A percentile compares a stretch with the other conserved stretches of the same genome.
These are phyloP conservation scores for Talaromyces sp. DNA, from an alignment of 2,329 filamentous ascomycete species.

Conservation along the genomic window DNA sequence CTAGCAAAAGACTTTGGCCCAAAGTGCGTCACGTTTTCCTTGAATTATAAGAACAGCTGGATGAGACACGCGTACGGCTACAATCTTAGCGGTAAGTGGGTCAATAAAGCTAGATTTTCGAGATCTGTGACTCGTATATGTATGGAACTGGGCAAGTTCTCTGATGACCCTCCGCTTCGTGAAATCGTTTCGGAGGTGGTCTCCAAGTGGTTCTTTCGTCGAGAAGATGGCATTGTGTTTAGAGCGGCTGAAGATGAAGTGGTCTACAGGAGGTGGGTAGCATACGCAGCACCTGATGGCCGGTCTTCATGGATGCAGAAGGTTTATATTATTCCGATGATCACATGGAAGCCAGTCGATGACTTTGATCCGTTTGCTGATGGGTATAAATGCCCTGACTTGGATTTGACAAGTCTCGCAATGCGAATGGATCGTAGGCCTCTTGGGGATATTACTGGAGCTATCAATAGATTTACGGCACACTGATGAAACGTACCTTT, in stretches of 20 bases:
- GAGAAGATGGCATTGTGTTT: constrained; percentile 31
- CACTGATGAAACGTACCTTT: too few relatives aligned
- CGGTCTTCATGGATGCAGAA: not conserved
- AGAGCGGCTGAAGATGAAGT: constrained; percentile 28
- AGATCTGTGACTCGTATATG: constrained; percentile 37
- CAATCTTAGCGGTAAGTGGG: constrained; percentile 31
- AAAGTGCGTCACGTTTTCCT: not conserved
- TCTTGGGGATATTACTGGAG: not conserved
- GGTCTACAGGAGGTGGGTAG: constrained; percentile 37
- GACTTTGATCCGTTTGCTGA: not conserved
- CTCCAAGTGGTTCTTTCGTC: constrained; percentile 35
- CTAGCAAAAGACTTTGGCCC: not conserved
- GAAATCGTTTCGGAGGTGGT: constrained; percentile 39
- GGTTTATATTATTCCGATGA: constrained; percentile 18
- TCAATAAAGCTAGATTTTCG: constrained; percentile 29
- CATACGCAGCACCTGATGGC: not conserved
- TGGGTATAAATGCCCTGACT: not conserved
- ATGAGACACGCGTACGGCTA: not conserved
- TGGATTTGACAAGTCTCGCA: not conserved
- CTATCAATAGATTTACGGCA: not conserved
- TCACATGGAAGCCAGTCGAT: constrained; percentile 44
- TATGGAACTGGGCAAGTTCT: constrained; percentile 49
- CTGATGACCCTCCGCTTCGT: constrained; percentile 45
- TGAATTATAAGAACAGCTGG: not conserved
- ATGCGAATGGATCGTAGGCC: not conserved